These are phyloP conservation scores for Lepidopterella palustris DNA, from an alignment of 495 filamentous ascomycete genomes.

Conservation along the genomic window DNA sequence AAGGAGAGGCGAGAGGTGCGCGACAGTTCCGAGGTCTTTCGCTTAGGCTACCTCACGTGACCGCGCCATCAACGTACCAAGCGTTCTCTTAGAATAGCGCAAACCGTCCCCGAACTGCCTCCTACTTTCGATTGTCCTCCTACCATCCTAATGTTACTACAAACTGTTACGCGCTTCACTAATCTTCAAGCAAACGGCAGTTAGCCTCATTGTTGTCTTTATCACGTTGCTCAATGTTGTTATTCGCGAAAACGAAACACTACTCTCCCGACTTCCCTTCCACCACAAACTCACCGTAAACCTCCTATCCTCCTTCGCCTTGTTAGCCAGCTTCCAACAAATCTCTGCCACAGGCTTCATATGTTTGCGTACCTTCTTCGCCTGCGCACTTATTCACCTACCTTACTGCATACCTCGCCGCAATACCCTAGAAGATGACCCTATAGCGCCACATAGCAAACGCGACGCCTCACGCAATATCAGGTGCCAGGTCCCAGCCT, in stretches of 20 bases:
- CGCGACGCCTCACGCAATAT: constrained; percentile 52
- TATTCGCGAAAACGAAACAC: no score
- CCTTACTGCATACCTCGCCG: constrained; percentile 65
- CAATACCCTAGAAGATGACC: constrained; percentile 85
- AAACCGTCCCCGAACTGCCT: no score
- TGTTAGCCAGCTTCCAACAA: constrained; percentile 59
- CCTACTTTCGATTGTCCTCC: no score
- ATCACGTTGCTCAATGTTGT: no score
- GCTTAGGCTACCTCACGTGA: neutral
- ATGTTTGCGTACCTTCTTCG: constrained; percentile 56
- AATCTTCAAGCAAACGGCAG: no score
- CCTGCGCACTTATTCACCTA: constrained; percentile 85
- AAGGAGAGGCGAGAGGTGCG: neutral
- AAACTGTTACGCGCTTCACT: no score
- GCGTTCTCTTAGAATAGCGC: no score
- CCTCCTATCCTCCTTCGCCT: constrained; percentile 34
- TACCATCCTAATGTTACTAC: no score
- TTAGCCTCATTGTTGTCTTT: no score
- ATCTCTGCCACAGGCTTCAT: constrained; percentile 58
- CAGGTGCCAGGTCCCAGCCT: constrained; percentile 54
- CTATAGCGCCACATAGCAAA: constrained; percentile 61
- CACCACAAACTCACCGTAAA: constrained; percentile 6
- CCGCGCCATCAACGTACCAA: no score
- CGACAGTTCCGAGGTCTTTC: neutral
- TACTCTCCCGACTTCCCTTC: no score